phyloP scores from a whole-genome alignment of 2,329 filamentous ascomycete species.

The Alternaria hordeiaustralica region DNA sequence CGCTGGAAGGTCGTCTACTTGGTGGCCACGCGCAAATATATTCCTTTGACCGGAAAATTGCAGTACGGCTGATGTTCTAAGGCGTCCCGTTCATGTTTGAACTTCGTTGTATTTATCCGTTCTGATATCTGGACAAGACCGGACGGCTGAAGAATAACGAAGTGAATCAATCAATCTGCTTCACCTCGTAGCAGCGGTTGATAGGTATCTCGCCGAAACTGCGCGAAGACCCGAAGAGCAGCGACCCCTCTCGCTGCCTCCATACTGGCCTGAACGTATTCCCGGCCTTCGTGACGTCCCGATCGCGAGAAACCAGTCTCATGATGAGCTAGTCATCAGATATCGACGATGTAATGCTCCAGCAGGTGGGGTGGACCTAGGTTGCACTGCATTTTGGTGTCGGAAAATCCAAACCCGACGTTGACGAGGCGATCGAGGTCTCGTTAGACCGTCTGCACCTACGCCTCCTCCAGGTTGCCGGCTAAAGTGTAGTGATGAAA shows the following conservation, averaged over 20 bases:
- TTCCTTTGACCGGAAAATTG: neutral
- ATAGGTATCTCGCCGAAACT: neutral
- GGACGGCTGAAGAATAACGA: neutral
- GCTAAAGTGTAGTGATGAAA: slow-evolving; percentile 10
- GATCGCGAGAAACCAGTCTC: neutral
- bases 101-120: neutral
- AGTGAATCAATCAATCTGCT: neutral
- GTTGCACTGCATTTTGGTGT: slow-evolving; percentile 8
- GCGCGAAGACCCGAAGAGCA: neutral
- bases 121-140: neutral
- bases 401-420: slow-evolving; percentile 12
- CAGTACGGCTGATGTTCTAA: neutral
- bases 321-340: neutral
- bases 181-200: neutral
- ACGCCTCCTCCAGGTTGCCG: slow-evolving; percentile 4
- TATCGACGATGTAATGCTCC: neutral
- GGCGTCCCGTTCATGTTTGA: neutral
- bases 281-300: neutral
- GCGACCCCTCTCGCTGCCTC: neutral
- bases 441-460: neutral
- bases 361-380: slow-evolving; percentile 7
- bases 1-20: neutral
- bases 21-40: neutral
- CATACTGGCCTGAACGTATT: neutral
- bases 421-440: slow-evolving; percentile 1